A percentile compares a stretch with the other conserved stretches of the same genome.
These are phyloP conservation scores for Metarhizium brunneum DNA, from an alignment of 2,329 filamentous ascomycete species.

Conservation along the genomic window DNA sequence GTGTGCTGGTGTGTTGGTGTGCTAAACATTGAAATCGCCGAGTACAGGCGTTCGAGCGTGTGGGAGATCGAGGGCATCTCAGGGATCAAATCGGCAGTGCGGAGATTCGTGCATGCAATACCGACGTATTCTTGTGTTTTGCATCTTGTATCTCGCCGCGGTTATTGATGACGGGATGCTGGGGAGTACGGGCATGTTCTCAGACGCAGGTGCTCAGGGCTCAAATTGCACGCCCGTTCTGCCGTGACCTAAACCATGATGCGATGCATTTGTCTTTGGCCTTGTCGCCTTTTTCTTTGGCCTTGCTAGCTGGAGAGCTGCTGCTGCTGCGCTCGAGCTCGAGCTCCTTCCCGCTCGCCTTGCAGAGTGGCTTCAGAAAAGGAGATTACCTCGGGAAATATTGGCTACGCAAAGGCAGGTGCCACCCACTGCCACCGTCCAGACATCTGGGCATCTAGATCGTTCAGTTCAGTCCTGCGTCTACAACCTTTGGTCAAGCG, in stretches of 20 bases:
- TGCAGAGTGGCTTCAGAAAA: background rate
- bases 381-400: background rate
- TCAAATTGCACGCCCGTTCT: too few relatives aligned
- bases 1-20: background rate
- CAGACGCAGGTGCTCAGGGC: background rate
- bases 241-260: too few relatives aligned
- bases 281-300: background rate
- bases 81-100: background rate
- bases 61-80: background rate
- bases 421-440: background rate
- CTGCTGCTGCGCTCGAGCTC: background rate
- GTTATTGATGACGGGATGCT: background rate
- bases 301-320: background rate
- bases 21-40: too few relatives aligned
- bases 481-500: background rate
- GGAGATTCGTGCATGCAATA: background rate
- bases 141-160: background rate
- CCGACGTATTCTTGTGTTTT: background rate
- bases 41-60: background rate
- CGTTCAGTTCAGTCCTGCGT: background rate
- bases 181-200: background rate
- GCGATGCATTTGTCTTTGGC: background rate
- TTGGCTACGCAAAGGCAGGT: background rate
- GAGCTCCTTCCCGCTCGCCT: background rate
- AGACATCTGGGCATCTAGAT: background rate